Evolutionary conservation across 225 moss, liverwort and hornwort species (phyloP), one percentile per base, ranked within the genome.

Genomic region (Ulota crispa): DNA sequence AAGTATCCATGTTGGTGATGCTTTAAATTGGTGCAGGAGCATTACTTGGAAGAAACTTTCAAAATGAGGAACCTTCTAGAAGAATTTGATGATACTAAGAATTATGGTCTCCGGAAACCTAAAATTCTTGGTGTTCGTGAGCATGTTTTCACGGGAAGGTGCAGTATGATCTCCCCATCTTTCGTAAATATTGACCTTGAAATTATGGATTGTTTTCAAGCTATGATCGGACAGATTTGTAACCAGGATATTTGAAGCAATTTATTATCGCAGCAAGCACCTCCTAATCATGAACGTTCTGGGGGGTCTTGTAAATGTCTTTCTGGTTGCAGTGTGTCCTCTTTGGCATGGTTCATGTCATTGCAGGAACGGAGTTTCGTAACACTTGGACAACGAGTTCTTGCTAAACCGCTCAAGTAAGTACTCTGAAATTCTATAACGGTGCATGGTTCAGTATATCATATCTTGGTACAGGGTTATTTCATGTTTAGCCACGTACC

Each of bases 321-420:
- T 80, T 79, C 63, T 86, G 84, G 86, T 74, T 80, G 86, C 92
- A 92, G 89, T 91, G 91, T 91, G 77, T 93, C 92, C 27, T 93
- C 92, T 70, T 81, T 93, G 85, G 92, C 91, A 59, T 93, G 91
- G 92, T 93, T 93, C 75, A 93, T 93, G 92, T 93, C 92, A 55
- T 62, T 87, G 64, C 92, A 93, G 56, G 92, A 93, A 78, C 89
- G 89, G 65, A 93, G 89, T 78, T 91, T 93, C 34, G 92, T 93
- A 26, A 93, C 92, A 54, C 86, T 93, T 80, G 92, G 92, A 64
- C 92, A 93, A 69, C 89, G 92, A 19, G 92, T 93, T 66, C 89
- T 93, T 68, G 91, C 91, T 52, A 86, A 85, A 56, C 91, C 91
- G 50, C 87, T 93, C 69, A 93, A 93, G 91, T 91, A 68, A 82